Evolutionary conservation across 495 filamentous ascomycete genomes (phyloP).

Genomic region (Cercophora sp.): DNA sequence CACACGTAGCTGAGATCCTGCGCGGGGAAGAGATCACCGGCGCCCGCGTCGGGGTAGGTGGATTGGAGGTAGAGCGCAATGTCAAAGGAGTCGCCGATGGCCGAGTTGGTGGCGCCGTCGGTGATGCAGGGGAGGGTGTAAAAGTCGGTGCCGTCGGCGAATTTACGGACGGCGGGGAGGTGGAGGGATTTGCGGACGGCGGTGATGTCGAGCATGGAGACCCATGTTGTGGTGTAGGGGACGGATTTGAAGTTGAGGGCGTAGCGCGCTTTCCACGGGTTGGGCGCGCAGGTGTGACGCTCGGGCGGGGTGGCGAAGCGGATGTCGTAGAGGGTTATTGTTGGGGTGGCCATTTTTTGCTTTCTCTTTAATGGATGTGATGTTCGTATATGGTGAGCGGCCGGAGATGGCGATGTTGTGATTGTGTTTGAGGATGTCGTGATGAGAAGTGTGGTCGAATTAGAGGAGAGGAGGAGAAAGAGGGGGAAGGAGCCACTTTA

Average conservation of each 20-base stretch:
- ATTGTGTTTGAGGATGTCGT: no score
- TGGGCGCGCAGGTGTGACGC: constrained; percentile 38
- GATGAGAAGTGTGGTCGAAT: no score
- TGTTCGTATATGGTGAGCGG: no score
- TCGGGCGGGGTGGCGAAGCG: constrained; percentile 36
- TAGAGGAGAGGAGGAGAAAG: no score
- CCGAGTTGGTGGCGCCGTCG: constrained; percentile 38
- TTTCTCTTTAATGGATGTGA: no score
- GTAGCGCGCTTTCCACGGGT: constrained; percentile 58
- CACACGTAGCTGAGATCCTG: constrained; percentile 28
- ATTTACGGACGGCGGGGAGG: constrained; percentile 46
- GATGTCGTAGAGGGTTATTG: constrained; percentile 57
- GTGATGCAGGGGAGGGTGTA: constrained; percentile 52
- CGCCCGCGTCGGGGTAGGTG: constrained; percentile 39
- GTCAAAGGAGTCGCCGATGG: constrained; percentile 60
- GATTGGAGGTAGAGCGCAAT: constrained; percentile 56
- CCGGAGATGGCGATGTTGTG: no score
- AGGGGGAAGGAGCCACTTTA: no score
- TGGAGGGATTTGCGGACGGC: constrained; percentile 41
- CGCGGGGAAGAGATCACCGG: constrained; percentile 37
- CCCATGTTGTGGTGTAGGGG: constrained; percentile 49
- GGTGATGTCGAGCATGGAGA: constrained; percentile 47
- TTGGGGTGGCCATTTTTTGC: not conserved
- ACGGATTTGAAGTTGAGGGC: constrained; percentile 59
- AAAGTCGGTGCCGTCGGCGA: constrained; percentile 54